A percentile compares a stretch with the other conserved stretches of the same genome.
phyloP scores from a whole-genome alignment of 2,329 filamentous ascomycete genomes.

The Diaporthe capsici region DNA sequence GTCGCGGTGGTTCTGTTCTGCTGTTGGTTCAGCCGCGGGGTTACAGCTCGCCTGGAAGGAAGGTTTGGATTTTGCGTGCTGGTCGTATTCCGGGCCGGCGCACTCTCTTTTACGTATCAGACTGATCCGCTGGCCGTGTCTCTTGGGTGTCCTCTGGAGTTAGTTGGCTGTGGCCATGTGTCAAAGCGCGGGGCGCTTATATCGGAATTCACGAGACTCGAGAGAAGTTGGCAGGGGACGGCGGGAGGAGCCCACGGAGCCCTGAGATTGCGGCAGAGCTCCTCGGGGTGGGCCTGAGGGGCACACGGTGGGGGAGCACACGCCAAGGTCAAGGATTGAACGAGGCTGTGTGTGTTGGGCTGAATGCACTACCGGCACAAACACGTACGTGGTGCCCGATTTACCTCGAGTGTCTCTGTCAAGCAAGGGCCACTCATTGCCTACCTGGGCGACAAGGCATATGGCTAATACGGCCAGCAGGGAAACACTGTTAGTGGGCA shows the following conservation, averaged over 20 bases:
- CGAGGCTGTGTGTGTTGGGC: conserved; percentile 38
- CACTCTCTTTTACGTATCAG: conserved; percentile 25
- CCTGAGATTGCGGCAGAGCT: conserved; percentile 35
- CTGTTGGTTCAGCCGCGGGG: conserved; percentile 24
- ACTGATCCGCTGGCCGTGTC: conserved; percentile 3
- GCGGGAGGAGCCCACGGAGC: conserved; percentile 23
- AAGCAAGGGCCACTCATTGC: not conserved
- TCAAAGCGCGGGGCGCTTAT: conserved; percentile 20
- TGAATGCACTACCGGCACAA: conserved; percentile 4
- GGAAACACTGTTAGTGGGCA: not conserved
- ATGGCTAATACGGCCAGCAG: not conserved
- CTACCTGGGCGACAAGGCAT: too few relatives aligned
- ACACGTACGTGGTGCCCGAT: not conserved
- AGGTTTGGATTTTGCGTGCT: conserved; percentile 4
- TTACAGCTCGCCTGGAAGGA: conserved; percentile 26
- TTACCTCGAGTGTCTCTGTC: not conserved
- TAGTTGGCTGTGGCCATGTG: not conserved
- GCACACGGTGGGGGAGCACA: conserved; percentile 22
- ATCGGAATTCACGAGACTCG: conserved; percentile 23
- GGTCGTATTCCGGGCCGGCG: conserved; percentile 21
- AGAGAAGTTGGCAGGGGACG: not conserved
- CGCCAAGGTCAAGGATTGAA: conserved; percentile 21
- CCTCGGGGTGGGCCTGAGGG: conserved; percentile 28
- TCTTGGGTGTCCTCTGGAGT: not conserved
- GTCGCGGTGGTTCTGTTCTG: conserved; percentile 5